These are phyloP conservation scores for Ogataea neopini DNA, from an alignment of 805 yeast species.

Conservation along the genomic window DNA sequence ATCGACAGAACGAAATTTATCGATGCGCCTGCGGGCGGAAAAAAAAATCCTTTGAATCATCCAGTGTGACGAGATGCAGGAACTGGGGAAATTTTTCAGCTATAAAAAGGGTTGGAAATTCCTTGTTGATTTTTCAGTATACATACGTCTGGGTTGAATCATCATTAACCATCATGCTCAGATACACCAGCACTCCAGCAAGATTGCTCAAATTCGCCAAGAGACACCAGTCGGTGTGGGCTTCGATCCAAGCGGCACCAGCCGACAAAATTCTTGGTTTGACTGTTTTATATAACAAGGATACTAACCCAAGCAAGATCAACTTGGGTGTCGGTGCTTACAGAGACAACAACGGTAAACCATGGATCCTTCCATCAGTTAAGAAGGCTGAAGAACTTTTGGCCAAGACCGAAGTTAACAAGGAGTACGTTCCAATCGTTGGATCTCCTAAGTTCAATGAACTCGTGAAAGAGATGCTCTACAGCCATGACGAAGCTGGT, in stretches of 20 bases:
- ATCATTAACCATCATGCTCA: conserved; percentile 18
- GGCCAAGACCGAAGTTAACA: conserved; percentile 53
- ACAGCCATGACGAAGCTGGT: conserved; percentile 63
- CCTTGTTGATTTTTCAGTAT: too few species aligned
- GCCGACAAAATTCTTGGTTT: conserved; percentile 87
- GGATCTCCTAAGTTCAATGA: conserved; percentile 72
- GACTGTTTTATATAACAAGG: conserved; percentile 71
- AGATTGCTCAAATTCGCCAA: conserved; percentile 13
- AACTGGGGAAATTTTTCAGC: conserved; percentile 6
- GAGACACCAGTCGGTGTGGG: conserved; percentile 34
- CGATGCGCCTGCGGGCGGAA: conserved; percentile 3
- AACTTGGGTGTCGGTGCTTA: conserved; percentile 89
- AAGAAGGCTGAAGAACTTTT: conserved; percentile 60
- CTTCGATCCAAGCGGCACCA: conserved; percentile 50
- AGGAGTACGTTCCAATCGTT: conserved; percentile 84
- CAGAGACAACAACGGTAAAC: conserved; percentile 83
- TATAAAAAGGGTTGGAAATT: conserved; percentile 4
- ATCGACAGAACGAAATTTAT: background rate
- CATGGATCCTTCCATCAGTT: conserved; percentile 83
- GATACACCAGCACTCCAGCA: conserved; percentile 14
- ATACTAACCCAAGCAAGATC: conserved; percentile 55
- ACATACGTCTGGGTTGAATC: too few species aligned
- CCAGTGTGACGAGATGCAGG: conserved; percentile 5
- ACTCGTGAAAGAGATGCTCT: conserved; percentile 69
- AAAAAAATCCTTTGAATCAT: conserved; percentile 2